phyloP scores from a whole-genome alignment of 108 stramenopile species.

The Halocafeteria seosinensis region DNA sequence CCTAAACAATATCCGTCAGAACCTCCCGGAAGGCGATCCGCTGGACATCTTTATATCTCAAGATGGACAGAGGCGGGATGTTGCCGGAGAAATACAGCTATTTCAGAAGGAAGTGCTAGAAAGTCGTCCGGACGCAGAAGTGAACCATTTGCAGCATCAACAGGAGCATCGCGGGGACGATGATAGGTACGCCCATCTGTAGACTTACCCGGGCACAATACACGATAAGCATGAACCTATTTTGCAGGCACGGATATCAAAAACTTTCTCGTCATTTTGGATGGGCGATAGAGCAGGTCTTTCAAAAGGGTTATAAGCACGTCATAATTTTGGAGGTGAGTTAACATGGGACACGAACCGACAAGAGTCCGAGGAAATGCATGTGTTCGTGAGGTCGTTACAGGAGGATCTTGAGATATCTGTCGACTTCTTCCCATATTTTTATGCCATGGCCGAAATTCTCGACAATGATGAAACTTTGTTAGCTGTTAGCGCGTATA shows the following conservation, averaged over 20 bases:
- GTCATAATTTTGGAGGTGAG: constrained; percentile 75
- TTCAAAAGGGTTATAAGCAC: constrained; percentile 28
- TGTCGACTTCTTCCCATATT: constrained; percentile 69
- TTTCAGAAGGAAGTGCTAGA: constrained; percentile 21
- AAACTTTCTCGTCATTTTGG: constrained; percentile 54
- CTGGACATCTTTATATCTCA: constrained; percentile 54
- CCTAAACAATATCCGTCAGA: constrained; percentile 36
- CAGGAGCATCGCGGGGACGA: background rate
- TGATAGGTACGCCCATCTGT: too few species aligned
- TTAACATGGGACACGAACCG: background rate
- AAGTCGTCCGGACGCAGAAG: background rate
- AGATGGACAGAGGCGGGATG: constrained; percentile 46
- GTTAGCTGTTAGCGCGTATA: constrained; percentile 71
- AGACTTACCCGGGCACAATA: too few species aligned
- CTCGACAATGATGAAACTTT: constrained; percentile 51
- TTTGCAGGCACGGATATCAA: too few species aligned
- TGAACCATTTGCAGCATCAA: background rate
- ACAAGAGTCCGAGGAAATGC: background rate
- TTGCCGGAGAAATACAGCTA: constrained; percentile 29
- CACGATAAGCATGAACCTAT: too few species aligned
- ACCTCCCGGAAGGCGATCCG: too few species aligned
- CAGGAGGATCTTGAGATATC: constrained; percentile 47
- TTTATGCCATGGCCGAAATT: constrained; percentile 53
- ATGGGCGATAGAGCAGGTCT: constrained; percentile 54
- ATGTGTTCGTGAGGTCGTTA: background rate